Percentiles rank a stretch among this genome's conserved stretches.
Conservation (phyloP, 139 green algal species). For the Micractinium sp. region DNA sequence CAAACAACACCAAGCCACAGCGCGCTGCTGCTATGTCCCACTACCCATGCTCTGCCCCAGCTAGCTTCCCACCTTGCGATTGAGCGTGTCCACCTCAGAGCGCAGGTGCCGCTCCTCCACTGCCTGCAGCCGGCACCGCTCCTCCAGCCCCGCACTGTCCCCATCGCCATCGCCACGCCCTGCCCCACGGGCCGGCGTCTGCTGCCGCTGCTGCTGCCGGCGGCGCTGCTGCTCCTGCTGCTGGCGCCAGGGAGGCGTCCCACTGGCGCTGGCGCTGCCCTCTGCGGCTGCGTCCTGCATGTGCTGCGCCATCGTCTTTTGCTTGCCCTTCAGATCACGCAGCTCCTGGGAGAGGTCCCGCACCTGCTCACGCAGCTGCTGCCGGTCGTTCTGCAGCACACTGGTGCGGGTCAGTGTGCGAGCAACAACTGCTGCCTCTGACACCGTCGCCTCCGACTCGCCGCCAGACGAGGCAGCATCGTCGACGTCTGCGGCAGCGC, state of each 20-base stretch:
- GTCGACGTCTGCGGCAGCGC: background rate
- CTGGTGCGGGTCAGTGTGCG: constrained; percentile 26
- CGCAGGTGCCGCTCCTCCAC: constrained; percentile 41
- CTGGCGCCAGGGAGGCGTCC: background rate
- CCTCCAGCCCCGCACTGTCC: background rate
- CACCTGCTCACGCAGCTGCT: constrained; percentile 29
- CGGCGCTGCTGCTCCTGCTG: background rate
- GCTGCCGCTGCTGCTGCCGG: constrained; percentile 1
- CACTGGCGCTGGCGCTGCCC: background rate
- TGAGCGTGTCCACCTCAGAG: constrained; percentile 31
- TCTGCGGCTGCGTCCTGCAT: constrained; percentile 1
- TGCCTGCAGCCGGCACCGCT: constrained; percentile 7
- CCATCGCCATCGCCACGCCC: too few relatives aligned
- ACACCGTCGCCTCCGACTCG: constrained; percentile 28
- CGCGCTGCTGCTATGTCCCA: background rate
- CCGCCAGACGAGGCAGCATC: constrained; percentile 33
- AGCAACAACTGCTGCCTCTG: constrained; percentile 30
- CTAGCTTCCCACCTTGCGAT: constrained; percentile 24
- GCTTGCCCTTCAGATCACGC: constrained; percentile 33
- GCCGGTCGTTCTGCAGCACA: constrained; percentile 21
- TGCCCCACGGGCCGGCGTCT: background rate
- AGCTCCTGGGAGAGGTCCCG: constrained; percentile 15
- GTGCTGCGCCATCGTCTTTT: constrained; percentile 18
- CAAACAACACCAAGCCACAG: background rate
- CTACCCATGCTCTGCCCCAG: background rate